Base-by-base conservation (phyloP, 2,329 filamentous ascomycete species). In the Epichloe elymi region DNA sequence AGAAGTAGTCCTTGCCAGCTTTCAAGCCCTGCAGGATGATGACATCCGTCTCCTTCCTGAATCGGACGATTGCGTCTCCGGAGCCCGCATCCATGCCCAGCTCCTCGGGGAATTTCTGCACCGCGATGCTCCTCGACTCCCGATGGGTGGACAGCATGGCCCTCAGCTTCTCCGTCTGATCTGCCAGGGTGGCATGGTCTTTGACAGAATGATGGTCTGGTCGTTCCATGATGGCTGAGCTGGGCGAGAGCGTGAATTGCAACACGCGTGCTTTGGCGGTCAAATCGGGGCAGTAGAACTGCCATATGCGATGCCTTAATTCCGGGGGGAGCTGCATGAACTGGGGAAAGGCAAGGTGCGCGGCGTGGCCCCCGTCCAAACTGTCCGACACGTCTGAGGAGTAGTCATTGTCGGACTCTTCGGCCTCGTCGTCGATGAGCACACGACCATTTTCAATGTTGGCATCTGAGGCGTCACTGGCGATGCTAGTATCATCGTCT, bases 71-170 rank as follows among this genome's bases (percentile, higher is more conserved):
- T 2, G 59, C 59, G 4, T 62, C 56, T 6, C 58, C 58, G 4
- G 56, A 52, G 4, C 50, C 55, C 14, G 42, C 47, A 3, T 63
- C 57, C 1, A 71, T 58, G 30, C 36, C 46, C 20, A 70, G 53
- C 12, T 60, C 54, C 23, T 71, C 56, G 0, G 69, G 69, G 10
- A 63, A 65, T 3, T 51, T 55, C 7, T 56, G 58, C 39, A 61
- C 52, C 4, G 60, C 68, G 3, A 68, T 50, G 14, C 51, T 55
- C 26, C 69, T 68, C n/a, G 65, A 66, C 54, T 70, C 67, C 7
- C 59, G 56, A 38, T 68, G 60, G 8, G 65, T 59, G 2, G 67
- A 61, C 35, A 69, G 55, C 14, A 71, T 54, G 4, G 55, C 51
- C 7, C 67, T 63, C 1, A 63, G 49, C 2, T 55, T 46, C 19